A percentile compares a stretch with the other conserved stretches of the same genome.
Evolutionary conservation across 1,139 yeast genomes (phyloP).

Genomic region (Geotrichum siamense): DNA sequence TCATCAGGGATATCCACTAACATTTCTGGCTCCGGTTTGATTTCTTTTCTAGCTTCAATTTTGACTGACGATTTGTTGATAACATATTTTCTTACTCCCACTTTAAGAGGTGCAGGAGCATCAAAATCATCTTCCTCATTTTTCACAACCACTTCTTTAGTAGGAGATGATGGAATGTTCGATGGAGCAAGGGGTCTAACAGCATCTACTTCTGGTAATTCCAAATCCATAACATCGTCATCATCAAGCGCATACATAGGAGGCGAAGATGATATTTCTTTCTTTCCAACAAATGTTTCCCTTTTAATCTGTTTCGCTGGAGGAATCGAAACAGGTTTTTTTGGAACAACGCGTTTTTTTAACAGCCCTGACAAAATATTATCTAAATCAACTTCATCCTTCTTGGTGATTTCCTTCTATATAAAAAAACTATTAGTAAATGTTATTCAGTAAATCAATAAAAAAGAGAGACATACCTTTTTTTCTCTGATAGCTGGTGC

Average conservation of each 20-base stretch:
- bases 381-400: conserved; percentile 17
- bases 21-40: not conserved
- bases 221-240: conserved; percentile 11
- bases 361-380: conserved; percentile 13
- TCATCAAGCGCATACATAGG: not conserved
- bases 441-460: not conserved
- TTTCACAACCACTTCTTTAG: not conserved
- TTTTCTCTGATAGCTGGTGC: conserved; percentile 12
- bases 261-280: conserved; percentile 21
- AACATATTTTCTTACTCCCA: conserved; percentile 3
- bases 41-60: conserved; percentile 4
- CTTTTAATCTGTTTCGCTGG: conserved; percentile 1
- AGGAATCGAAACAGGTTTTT: conserved; percentile 6
- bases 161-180: conserved; percentile 10
- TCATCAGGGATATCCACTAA: conserved; percentile 10
- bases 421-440: not conserved
- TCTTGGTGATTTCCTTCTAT: conserved; percentile 14
- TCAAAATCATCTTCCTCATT: conserved; percentile 12
- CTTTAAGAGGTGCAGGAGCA: conserved; percentile 9
- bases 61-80: conserved; percentile 1
- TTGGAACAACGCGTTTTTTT: conserved; percentile 1
- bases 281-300: not conserved
- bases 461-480: conserved; percentile 16
- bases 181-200: too few species aligned
- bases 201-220: too few species aligned